Percentiles rank a stretch among this genome's conserved stretches.
Conservation (phyloP, 2,329 filamentous ascomycete genomes). For the Cordyceps pruinosa region DNA sequence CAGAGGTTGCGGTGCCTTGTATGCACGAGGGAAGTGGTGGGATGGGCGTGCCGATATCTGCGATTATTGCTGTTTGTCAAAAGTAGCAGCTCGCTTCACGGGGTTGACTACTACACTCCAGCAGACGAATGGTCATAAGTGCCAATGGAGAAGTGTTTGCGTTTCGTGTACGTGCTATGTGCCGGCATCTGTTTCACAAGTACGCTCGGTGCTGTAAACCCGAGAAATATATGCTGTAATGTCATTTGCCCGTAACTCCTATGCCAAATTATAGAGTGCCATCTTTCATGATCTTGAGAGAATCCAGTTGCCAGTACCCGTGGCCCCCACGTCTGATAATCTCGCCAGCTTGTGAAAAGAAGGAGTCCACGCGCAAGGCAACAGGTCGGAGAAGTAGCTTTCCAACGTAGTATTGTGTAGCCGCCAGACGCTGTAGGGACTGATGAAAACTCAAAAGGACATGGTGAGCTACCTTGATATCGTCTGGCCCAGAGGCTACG, state of each 20-base stretch:
- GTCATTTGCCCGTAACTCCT: background rate
- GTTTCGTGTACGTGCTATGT: background rate
- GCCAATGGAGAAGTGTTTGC: no score
- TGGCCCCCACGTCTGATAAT: slow-evolving; percentile 20
- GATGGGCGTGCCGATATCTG: background rate
- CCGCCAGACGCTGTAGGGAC: slow-evolving; percentile 28
- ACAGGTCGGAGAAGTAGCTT: slow-evolving; percentile 29
- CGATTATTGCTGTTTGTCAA: background rate
- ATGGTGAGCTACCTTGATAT: slow-evolving; percentile 30
- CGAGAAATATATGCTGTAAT: background rate
- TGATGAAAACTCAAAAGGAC: slow-evolving; percentile 31
- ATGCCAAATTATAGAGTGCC: background rate
- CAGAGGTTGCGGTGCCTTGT: background rate
- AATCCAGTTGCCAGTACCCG: slow-evolving; percentile 13
- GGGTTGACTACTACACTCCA: no score
- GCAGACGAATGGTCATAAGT: no score
- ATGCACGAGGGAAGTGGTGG: background rate
- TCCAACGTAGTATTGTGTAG: slow-evolving; percentile 24
- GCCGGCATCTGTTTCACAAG: background rate
- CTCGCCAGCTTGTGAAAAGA: slow-evolving; percentile 31
- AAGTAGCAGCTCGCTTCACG: no score
- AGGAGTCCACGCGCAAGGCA: slow-evolving; percentile 32
- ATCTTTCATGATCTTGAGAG: slow-evolving; percentile 9
- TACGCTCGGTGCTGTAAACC: background rate
- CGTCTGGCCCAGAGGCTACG: slow-evolving; percentile 29